Base-by-base conservation (phyloP, 2,329 filamentous ascomycete genomes). In the Gaeumannomyces tritici region DNA sequence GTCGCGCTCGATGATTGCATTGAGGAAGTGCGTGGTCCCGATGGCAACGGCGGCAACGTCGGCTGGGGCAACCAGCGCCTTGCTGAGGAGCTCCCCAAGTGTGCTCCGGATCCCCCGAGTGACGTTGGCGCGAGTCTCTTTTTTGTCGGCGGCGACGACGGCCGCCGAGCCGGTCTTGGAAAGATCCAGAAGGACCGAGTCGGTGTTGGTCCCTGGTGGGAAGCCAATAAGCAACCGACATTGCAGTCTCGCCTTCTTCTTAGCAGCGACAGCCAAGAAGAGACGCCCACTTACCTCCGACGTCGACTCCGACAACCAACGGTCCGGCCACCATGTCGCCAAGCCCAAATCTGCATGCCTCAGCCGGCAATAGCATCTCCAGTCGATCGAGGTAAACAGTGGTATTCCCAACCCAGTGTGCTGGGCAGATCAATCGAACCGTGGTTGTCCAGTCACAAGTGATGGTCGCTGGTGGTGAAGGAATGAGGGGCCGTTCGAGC, bases 11-110 rank as follows among this genome's bases (percentile, higher is more conserved):
- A 85, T 74, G 3, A 85, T 79, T 11, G 82, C 82, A 64, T 85
- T 86, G 66, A 85, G 76, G 66, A 85, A 85, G 64, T 85, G 82
- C 0, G 83, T 85, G 1, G 79, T 82, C 61, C 81, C 81, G 64
- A 83, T 81, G 2, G 79, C 80, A 18, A 83, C 76, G 64, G 77
- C 79, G 18, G 77, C 75, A 24, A 83, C 73, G 7, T 76, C 69
- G 0, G 69, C 67, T 0, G 76, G 73, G 55, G 67, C 64, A 3
- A 31, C 27, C 7, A 35, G n/a, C n/a, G 15, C 24, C 31, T 29
- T 26, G n/a, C 57, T 24, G 27, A 83, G 74, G 73, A 82, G 78
- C 28, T 71, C 69, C 7, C 69, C 72, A 62, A 83, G 77, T 54
- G 76, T 76, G 59, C 75, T 71, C 60, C 73, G 74, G 66, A 83